Conservation (phyloP, 805 yeast species). For the Metschnikowia rubicola region DNA sequence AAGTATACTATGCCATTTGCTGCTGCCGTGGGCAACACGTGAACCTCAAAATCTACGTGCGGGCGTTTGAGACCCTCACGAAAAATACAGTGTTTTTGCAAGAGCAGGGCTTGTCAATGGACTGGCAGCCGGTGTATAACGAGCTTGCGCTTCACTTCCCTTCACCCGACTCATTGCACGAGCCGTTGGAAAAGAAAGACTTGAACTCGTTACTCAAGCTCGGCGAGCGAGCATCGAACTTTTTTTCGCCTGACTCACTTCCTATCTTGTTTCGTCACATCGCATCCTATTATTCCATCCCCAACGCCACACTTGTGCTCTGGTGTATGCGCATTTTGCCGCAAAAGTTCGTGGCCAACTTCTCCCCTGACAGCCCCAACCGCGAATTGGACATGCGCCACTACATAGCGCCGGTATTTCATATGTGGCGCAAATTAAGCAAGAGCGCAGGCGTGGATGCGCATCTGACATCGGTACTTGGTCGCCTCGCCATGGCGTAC, state of each 20-base stretch:
- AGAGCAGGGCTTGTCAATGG: constrained; percentile 42
- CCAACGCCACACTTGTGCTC: constrained; percentile 50
- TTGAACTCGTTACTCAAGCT: constrained; percentile 48
- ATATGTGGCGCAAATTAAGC: constrained; percentile 63
- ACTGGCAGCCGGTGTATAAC: constrained; percentile 47
- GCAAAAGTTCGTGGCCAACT: constrained; percentile 25
- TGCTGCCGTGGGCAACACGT: constrained; percentile 69
- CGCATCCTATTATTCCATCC: constrained; percentile 49
- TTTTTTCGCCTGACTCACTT: constrained; percentile 48
- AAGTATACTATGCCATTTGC: constrained; percentile 68
- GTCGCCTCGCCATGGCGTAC: constrained; percentile 53
- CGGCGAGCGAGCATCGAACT: constrained; percentile 52
- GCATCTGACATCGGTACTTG: constrained; percentile 61
- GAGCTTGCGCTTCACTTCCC: constrained; percentile 35
- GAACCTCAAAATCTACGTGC: constrained; percentile 56
- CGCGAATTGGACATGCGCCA: constrained; percentile 43
- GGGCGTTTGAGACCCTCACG: constrained; percentile 57
- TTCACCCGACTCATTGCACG: constrained; percentile 40
- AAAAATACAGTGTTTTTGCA: constrained; percentile 39
- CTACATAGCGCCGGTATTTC: constrained; percentile 64
- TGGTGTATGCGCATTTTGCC: constrained; percentile 59
- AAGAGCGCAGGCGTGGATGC: constrained; percentile 53
- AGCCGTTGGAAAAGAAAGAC: constrained; percentile 45
- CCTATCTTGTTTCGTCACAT: constrained; percentile 50
- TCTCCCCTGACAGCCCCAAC: constrained; percentile 20